A percentile compares a stretch with the other conserved stretches of the same genome.
Evolutionary conservation across 208 protist species (phyloP).

Genomic region (Spongospora subterranea): DNA sequence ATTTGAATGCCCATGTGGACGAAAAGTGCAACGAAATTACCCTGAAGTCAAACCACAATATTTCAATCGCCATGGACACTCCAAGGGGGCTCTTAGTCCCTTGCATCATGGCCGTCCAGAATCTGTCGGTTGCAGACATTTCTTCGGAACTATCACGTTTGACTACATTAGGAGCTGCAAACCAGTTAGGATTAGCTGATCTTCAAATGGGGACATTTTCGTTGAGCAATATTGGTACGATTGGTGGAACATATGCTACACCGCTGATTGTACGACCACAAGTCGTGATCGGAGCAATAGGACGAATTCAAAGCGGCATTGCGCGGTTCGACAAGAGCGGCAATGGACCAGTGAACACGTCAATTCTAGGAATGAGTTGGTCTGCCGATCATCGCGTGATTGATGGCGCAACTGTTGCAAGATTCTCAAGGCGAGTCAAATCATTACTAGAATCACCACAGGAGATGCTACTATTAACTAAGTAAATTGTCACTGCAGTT

Average conservation of each 20-base stretch:
- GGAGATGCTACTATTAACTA: conserved; percentile 78
- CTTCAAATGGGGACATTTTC: conserved; percentile 89
- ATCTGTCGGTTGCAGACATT: conserved; percentile 85
- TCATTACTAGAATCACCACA: conserved; percentile 83
- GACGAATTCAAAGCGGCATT: conserved; percentile 76
- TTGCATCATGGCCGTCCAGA: conserved; percentile 86
- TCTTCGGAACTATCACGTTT: conserved; percentile 86
- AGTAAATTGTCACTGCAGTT: neutral
- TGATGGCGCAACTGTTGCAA: conserved; percentile 93
- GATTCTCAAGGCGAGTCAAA: conserved; percentile 88
- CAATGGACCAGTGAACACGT: conserved; percentile 23
- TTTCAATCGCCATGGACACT: conserved; percentile 84
- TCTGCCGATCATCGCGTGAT: conserved; percentile 92
- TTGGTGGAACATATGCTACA: conserved; percentile 88
- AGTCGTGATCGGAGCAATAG: conserved; percentile 88
- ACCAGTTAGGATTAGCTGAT: conserved; percentile 68
- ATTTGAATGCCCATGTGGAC: conserved; percentile 57
- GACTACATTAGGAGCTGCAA: conserved; percentile 69
- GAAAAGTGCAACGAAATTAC: conserved; percentile 32
- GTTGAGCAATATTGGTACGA: conserved; percentile 92
- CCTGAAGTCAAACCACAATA: conserved; percentile 62
- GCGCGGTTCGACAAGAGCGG: conserved; percentile 1
- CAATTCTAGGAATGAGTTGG: conserved; percentile 77
- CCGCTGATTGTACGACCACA: conserved; percentile 87
- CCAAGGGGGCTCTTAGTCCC: conserved; percentile 90